A percentile compares a stretch with the other conserved stretches of the same genome.
These are phyloP conservation scores for Boletus insuetus DNA, from an alignment of 768 basidiomycete species.

Conservation along the genomic window DNA sequence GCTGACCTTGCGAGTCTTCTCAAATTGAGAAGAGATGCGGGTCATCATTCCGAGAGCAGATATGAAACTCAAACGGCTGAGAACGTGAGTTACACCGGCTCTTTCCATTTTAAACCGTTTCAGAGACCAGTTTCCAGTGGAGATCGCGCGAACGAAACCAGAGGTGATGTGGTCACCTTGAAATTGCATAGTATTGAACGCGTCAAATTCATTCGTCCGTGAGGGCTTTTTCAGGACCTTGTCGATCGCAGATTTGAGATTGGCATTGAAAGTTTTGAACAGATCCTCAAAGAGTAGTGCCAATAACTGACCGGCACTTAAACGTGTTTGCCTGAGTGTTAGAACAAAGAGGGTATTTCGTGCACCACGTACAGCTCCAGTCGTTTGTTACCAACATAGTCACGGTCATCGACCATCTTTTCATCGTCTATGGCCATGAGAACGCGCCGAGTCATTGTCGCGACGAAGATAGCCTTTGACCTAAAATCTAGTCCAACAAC, in stretches of 20 bases:
- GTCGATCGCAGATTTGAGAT: constrained; percentile 92
- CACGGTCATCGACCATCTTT: constrained; percentile 96
- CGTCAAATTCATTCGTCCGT: constrained; percentile 92
- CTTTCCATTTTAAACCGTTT: constrained; percentile 99
- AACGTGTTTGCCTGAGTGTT: constrained; percentile 28
- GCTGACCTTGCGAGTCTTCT: constrained; percentile 98
- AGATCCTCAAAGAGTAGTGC: constrained; percentile 96
- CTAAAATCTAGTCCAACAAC: constrained; percentile 86
- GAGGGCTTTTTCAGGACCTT: constrained; percentile 96
- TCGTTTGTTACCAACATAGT: constrained; percentile 99
- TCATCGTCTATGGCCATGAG: constrained; percentile 96
- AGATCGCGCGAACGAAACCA: constrained; percentile 95
- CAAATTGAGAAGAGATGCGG: constrained; percentile 96
- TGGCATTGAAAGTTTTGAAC: constrained; percentile 97
- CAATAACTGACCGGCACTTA: constrained; percentile 91
- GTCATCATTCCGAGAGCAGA: constrained; percentile 99
- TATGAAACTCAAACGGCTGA: constrained; percentile 93
- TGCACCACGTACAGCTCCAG: constrained; percentile 78
- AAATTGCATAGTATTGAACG: constrained; percentile 91
- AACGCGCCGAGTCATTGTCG: constrained; percentile 95
- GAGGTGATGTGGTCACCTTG: constrained; percentile 95
- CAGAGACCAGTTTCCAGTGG: constrained; percentile 98
- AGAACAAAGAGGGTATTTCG: constrained; percentile 2
- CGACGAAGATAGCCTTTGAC: constrained; percentile 94
- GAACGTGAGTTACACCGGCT: constrained; percentile 96